Evolutionary conservation across 2,329 filamentous ascomycete genomes (phyloP).

Genomic region (Emydomyces testavorans): DNA sequence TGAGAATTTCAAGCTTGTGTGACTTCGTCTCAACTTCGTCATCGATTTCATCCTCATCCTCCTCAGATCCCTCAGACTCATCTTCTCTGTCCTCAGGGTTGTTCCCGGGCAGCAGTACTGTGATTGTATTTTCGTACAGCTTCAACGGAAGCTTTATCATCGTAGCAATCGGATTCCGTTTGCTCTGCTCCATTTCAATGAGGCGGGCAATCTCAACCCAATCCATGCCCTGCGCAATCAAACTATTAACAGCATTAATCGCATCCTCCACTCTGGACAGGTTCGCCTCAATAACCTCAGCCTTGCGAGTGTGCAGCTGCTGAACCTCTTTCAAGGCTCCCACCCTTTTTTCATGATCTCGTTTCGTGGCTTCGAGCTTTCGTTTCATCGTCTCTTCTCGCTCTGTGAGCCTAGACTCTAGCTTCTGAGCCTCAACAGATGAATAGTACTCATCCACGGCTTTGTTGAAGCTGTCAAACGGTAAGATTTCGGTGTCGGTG

Average conservation of each 20-base stretch:
- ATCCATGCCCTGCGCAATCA: slow-evolving; percentile 93
- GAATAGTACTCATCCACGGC: slow-evolving; percentile 97
- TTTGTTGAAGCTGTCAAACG: slow-evolving; percentile 77
- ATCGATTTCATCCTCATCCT: slow-evolving; percentile 34
- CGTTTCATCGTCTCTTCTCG: slow-evolving; percentile 68
- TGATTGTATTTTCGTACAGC: slow-evolving; percentile 78
- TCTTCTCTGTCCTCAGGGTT: slow-evolving; percentile 45
- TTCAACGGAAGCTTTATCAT: slow-evolving; percentile 81
- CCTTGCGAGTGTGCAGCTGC: slow-evolving; percentile 73
- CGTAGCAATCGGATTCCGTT: slow-evolving; percentile 71
- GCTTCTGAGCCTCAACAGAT: slow-evolving; percentile 83
- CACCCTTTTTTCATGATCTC: slow-evolving; percentile 74
- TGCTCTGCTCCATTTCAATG: slow-evolving; percentile 73
- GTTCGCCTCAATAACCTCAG: slow-evolving; percentile 81
- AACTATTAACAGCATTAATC: slow-evolving; percentile 78
- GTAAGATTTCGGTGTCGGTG: slow-evolving; percentile 53
- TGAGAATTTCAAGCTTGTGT: slow-evolving; percentile 36
- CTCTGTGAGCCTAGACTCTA: slow-evolving; percentile 72
- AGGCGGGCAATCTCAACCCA: slow-evolving; percentile 85
- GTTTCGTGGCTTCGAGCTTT: slow-evolving; percentile 72
- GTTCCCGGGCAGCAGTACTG: slow-evolving; percentile 53
- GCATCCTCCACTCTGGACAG: slow-evolving; percentile 84
- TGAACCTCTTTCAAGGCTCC: slow-evolving; percentile 74
- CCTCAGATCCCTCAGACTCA: slow-evolving; percentile 25
- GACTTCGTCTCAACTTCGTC: slow-evolving; percentile 19